These are phyloP conservation scores for Athelia psychrophila DNA, from an alignment of 1,284 basidiomycete genomes.

Conservation along the genomic window DNA sequence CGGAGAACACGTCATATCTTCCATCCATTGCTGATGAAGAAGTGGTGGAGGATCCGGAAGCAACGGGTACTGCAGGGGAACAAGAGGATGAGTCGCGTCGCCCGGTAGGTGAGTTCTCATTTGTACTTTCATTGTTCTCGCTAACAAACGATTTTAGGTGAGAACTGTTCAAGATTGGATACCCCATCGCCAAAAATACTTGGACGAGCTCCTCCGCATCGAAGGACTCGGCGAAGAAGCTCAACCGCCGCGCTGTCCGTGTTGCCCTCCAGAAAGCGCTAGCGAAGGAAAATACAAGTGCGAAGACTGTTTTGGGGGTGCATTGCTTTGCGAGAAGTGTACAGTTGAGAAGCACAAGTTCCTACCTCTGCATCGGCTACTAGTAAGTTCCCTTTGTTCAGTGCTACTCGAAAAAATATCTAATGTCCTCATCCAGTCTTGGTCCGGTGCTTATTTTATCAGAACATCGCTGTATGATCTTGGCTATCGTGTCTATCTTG, in stretches of 20 bases:
- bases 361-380: background rate
- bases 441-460: constrained; percentile 19
- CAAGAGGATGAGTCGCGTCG: no score
- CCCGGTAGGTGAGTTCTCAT: no score
- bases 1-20: no score
- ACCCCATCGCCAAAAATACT: background rate
- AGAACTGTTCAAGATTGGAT: background rate
- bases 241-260: background rate
- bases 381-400: background rate
- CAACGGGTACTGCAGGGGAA: no score
- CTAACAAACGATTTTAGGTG: no score
- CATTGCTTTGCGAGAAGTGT: background rate
- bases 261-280: background rate
- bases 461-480: constrained; percentile 14
- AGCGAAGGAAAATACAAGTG: background rate
- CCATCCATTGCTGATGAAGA: no score
- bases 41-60: no score
- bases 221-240: background rate
- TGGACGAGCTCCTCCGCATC: background rate
- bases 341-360: background rate
- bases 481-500: constrained; percentile 3
- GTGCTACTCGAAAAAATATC: background rate
- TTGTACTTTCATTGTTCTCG: no score
- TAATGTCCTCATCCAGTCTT: constrained; percentile 11
- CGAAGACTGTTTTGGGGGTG: background rate